Evolutionary conservation across 2,329 filamentous ascomycete genomes (phyloP).

Genomic region (Hirsutella rhossiliensis): DNA sequence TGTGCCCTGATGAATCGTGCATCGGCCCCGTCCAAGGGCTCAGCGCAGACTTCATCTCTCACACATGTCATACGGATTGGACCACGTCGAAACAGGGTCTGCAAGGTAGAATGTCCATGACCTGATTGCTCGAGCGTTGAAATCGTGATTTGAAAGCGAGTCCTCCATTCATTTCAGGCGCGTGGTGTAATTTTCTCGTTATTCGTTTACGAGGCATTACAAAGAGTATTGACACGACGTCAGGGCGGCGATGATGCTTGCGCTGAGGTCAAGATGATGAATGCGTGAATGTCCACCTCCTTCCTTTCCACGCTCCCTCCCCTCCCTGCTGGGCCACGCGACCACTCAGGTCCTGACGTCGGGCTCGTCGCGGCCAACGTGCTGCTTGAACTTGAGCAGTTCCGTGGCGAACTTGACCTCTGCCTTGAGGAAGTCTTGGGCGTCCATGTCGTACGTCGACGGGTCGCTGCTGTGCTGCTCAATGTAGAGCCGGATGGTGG

Average conservation of each 20-base stretch:
- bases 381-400: slow-evolving; percentile 87
- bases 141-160: not conserved
- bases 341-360: slow-evolving; percentile 74
- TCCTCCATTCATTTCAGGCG: not conserved
- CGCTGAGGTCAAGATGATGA: too few species aligned
- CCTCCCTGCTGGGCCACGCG: not conserved
- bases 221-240: too few species aligned
- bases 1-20: not conserved
- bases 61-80: too few species aligned
- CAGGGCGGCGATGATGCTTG: too few species aligned
- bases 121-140: too few species aligned
- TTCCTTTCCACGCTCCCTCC: not conserved
- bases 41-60: too few species aligned
- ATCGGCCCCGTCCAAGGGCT: too few species aligned
- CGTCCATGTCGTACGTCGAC: slow-evolving; percentile 66
- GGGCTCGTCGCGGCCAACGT: slow-evolving; percentile 81
- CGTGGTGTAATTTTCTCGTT: too few species aligned
- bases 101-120: too few species aligned
- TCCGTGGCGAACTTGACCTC: slow-evolving; percentile 77
- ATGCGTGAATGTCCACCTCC: too few species aligned
- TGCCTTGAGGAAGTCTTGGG: slow-evolving; percentile 87
- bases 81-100: too few species aligned
- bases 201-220: too few species aligned
- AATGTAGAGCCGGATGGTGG: slow-evolving; percentile 92
- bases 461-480: slow-evolving; percentile 86